Evolutionary conservation across 495 filamentous ascomycete species (phyloP), one percentile per base, ranked within the genome.

Genomic region (Niebla homalea): DNA sequence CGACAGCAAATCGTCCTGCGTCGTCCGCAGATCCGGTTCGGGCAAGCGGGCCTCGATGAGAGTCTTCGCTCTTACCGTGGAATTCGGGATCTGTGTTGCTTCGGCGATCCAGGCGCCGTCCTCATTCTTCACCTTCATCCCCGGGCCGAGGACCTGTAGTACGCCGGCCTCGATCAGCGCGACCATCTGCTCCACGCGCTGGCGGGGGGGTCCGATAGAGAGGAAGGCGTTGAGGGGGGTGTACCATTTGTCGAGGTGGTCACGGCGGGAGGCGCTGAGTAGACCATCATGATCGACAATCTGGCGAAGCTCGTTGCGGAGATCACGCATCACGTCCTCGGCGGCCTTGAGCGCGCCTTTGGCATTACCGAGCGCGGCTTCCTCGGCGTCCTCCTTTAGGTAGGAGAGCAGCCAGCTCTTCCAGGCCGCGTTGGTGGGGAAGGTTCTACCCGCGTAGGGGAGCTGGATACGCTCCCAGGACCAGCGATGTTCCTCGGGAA

Each of bases 11-110:
- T 56, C 49, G 36, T 59, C 56, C 22, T 37, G 53, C 11, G 56
- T 56, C 10, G 37, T 29, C 8, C 48, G 20, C 2, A 59, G n/a
- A n/a, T 43, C 39, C 11, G 53, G 48, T 32, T 59, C 53, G 2
- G 57, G 57, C 35, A 60, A 35, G 15, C 54, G 50, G 19, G 57
- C 57, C 35, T 60, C 57, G 25, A 60, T 52, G 22, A 60, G 47
- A 3, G 54, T 54, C 5, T 50, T 47, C 11, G 32, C 44, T 12
- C 44, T 19, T 4, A 47, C 44, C 19, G 44, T 36, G 22, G 44
- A 47, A 12, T 41, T 20, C 4, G 54, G 51, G 2, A 60, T 37
- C 35, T 54, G 41, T 1, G 47, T 54, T 21, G 50, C 50, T n/a
- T 40, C 12, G 2, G 43, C 57, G 6, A 57, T 6, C 57, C 57